A percentile compares a stretch with the other conserved stretches of the same genome.
Evolutionary conservation across 2,329 filamentous ascomycete species (phyloP).

Genomic region (Fusarium sp.): DNA sequence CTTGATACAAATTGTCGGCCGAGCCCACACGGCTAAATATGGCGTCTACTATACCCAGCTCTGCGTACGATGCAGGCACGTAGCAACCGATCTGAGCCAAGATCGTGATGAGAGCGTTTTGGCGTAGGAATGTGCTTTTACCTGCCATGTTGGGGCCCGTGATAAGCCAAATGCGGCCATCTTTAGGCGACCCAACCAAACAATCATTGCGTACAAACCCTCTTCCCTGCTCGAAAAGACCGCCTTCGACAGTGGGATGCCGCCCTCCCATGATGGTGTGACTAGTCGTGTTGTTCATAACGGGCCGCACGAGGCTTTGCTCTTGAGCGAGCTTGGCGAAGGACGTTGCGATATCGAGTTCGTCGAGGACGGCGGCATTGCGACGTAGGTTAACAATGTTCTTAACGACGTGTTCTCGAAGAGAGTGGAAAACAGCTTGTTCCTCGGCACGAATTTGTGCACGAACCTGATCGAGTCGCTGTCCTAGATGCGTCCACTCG

Average conservation of each 20-base stretch:
- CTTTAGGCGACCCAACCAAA: slow-evolving; percentile 74
- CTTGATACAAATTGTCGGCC: slow-evolving; percentile 91
- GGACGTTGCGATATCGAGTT: slow-evolving; percentile 89
- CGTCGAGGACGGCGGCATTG: slow-evolving; percentile 91
- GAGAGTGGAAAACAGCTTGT: slow-evolving; percentile 77
- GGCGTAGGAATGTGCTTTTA: slow-evolving; percentile 94
- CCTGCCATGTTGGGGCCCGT: slow-evolving; percentile 97
- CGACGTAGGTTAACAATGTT: slow-evolving; percentile 88
- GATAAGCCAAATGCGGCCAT: slow-evolving; percentile 75
- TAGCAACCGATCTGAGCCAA: slow-evolving; percentile 93
- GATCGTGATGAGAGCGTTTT: slow-evolving; percentile 94
- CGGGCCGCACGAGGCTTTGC: slow-evolving; percentile 77
- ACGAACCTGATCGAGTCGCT: slow-evolving; percentile 80
- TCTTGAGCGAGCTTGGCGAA: slow-evolving; percentile 84
- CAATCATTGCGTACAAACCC: slow-evolving; percentile 90
- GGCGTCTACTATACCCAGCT: slow-evolving; percentile 92
- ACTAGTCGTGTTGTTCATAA: slow-evolving; percentile 71
- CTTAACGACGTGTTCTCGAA: slow-evolving; percentile 80
- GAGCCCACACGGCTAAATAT: slow-evolving; percentile 94
- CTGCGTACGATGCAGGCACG: slow-evolving; percentile 87
- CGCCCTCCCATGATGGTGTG: slow-evolving; percentile 87
- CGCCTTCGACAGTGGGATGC: slow-evolving; percentile 91
- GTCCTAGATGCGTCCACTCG: slow-evolving; percentile 86
- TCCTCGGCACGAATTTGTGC: slow-evolving; percentile 86
- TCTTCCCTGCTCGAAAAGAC: slow-evolving; percentile 81